phyloP scores from a whole-genome alignment of 345 rosid genomes.

The Populus simonii region DNA sequence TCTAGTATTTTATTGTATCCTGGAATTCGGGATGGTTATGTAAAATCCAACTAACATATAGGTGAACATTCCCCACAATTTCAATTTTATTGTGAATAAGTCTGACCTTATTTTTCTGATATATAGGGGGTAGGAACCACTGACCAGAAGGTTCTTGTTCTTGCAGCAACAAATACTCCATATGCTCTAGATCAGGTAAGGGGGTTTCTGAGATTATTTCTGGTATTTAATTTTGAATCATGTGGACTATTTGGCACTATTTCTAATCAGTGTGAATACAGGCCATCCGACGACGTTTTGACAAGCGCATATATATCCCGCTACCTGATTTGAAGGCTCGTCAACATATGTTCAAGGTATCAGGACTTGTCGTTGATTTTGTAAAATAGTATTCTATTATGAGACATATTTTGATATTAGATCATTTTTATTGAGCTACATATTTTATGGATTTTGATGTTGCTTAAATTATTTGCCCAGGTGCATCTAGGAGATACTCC shows the following conservation, averaged over 20 bases:
- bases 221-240: constrained; percentile 9
- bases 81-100: not conserved
- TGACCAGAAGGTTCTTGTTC: constrained; percentile 91
- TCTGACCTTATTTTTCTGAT: constrained; percentile 9
- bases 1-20: not conserved
- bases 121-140: constrained; percentile 82
- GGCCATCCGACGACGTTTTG: constrained; percentile 94
- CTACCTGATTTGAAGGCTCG: constrained; percentile 92
- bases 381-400: not conserved
- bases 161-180: constrained; percentile 93
- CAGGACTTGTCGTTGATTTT: not conserved
- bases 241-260: constrained; percentile 2
- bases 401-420: not conserved
- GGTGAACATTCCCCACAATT: not conserved
- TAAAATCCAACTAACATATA: not conserved
- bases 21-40: not conserved
- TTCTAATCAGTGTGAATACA: constrained; percentile 40
- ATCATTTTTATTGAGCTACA: not conserved
- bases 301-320: constrained; percentile 94
- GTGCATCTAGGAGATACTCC: constrained; percentile 97
- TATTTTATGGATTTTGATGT: constrained; percentile 5
- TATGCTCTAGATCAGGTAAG: constrained; percentile 87
- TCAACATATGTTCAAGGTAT: constrained; percentile 89
- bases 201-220: constrained; percentile 6
- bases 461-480: constrained; percentile 35